Base-by-base conservation (phyloP, 164 flowering plant genomes). In the Magnolia officinalis region DNA sequence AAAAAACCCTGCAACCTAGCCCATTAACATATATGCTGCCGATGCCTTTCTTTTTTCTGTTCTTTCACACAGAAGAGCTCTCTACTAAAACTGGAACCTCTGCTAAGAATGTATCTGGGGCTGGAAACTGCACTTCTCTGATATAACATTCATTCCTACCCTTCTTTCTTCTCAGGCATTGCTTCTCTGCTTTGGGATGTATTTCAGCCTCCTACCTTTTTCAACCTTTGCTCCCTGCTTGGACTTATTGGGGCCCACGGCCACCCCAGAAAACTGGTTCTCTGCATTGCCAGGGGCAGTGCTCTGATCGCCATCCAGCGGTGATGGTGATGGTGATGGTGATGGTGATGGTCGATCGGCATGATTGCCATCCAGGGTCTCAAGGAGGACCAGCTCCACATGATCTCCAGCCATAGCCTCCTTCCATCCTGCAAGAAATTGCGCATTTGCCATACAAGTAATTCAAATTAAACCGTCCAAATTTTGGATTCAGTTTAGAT, bases 361-460 rank as follows among this genome's bases (percentile, higher is more conserved):
- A 71, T 77, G 71, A n/a, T n/a, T 6, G 59, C 63, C 82, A 45
- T 76, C 73, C 63, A 77, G 77, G 23, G 13, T 74, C 59, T 83
- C 86, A 1, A 76, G 64, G 21, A 92, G 78, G 59, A 85, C 85
- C 73, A 94, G 75, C 76, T 50, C 80, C 78, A 90, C 91, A 77
- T 92, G 98, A 20, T 92, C 97, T 13, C 82, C 77, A 26, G 90
- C 76, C 52, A 90, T 82, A 69, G 94, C 95, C 77, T 87, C 92
- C 83, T 91, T 87, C 98, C 98, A 94, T 81, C 98, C 98, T 94
- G 80, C 80, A 81, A 19, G 16, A 81, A 37, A 37, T 37, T 37
- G 45, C 0, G 6, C 45, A 37, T 37, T 37, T 37, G 45, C 6
- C 45, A 37, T 37, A 37, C 45, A 37, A 4, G 45, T 37, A 37